Evolutionary conservation across 2,329 filamentous ascomycete genomes (phyloP).

Genomic region (Ceratocystis ficicola): DNA sequence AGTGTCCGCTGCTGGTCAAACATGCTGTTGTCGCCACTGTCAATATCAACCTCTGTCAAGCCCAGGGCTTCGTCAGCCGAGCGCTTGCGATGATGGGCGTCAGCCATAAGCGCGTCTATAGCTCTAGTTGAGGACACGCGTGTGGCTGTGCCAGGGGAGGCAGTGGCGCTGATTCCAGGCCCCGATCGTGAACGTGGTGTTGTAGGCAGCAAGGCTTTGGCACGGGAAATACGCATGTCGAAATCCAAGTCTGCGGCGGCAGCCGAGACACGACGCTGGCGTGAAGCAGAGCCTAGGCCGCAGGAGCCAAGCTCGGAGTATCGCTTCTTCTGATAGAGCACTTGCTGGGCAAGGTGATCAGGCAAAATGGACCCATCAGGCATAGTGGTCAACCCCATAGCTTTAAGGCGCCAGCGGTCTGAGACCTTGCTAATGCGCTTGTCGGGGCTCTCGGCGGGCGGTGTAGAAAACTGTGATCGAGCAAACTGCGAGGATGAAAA

Average conservation of each 20-base stretch:
- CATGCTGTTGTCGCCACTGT: neutral
- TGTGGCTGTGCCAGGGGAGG: neutral
- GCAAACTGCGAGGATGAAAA: conserved; percentile 19
- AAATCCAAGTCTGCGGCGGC: conserved; percentile 22
- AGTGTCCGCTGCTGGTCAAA: conserved; percentile 13
- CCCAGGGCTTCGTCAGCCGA: conserved; percentile 26
- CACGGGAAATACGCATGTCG: conserved; percentile 19
- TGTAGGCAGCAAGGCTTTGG: conserved; percentile 12
- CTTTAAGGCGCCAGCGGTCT: conserved; percentile 37
- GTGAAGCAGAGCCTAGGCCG: conserved; percentile 25
- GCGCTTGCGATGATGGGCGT: conserved; percentile 30
- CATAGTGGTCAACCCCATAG: conserved; percentile 42
- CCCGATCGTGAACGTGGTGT: conserved; percentile 12
- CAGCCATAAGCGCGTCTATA: conserved; percentile 23
- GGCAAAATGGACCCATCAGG: conserved; percentile 43
- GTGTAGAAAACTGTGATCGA: conserved; percentile 20
- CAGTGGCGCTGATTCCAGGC: neutral
- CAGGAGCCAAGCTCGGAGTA: conserved; percentile 32
- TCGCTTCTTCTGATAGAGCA: conserved; percentile 33
- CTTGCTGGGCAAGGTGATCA: conserved; percentile 38
- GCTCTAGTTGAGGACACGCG: conserved; percentile 17
- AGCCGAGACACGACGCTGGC: conserved; percentile 26
- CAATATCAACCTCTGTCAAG: neutral
- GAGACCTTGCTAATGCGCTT: conserved; percentile 32
- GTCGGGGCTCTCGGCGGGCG: conserved; percentile 16